phyloP scores from a whole-genome alignment of 2,329 filamentous ascomycete species.

The Zymoseptoria brevis region DNA sequence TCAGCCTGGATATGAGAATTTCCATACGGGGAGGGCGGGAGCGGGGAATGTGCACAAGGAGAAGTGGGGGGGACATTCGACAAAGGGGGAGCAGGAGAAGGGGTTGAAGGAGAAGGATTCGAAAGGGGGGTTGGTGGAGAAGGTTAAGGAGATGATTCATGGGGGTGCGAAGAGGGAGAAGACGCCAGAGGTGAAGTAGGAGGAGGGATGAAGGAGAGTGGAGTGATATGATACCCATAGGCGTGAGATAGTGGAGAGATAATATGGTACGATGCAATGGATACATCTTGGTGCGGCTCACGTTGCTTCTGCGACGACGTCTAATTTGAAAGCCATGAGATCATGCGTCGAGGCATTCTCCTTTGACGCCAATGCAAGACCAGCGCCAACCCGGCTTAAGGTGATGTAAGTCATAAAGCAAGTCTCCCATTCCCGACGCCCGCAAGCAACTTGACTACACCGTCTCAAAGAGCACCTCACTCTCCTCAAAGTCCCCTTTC shows the following conservation, averaged over 20 bases:
- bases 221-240: neutral
- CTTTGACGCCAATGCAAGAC: no score
- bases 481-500: no score
- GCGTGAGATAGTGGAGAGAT: neutral
- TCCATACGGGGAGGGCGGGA: constrained; percentile 43
- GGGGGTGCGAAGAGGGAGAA: constrained; percentile 22
- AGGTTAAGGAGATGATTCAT: constrained; percentile 34
- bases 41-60: constrained; percentile 42
- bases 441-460: no score
- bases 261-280: no score
- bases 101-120: constrained; percentile 11
- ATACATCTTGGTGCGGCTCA: no score
- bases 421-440: no score
- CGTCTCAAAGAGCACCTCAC: no score
- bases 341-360: no score
- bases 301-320: no score
- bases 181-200: constrained; percentile 9
- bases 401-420: no score
- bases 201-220: neutral
- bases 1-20: constrained; percentile 34
- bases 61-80: constrained; percentile 40
- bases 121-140: constrained; percentile 34
- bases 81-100: constrained; percentile 20
- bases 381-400: no score
- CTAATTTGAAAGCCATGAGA: no score